These are phyloP conservation scores for Mortierella sp. DNA, from an alignment of 371 early-diverging fungal species.

Conservation along the genomic window DNA sequence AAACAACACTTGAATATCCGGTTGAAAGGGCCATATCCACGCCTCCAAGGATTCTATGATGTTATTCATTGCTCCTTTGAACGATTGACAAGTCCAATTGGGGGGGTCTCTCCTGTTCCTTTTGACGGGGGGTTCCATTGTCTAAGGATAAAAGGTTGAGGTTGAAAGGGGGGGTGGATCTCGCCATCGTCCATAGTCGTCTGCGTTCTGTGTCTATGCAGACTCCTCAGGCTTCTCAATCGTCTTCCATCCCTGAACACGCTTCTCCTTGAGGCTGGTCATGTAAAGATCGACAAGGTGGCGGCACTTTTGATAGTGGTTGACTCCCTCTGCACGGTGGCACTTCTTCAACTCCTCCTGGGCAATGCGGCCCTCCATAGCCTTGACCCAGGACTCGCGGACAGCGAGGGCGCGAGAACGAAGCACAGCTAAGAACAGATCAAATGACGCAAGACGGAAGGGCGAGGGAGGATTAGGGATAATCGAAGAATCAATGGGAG, in stretches of 20 bases:
- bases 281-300: constrained; percentile 66
- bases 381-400: constrained; percentile 87
- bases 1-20: too few species aligned
- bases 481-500: too few species aligned
- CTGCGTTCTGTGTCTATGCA: constrained; percentile 26
- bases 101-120: too few species aligned
- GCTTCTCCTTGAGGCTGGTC: constrained; percentile 47
- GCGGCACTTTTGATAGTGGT: constrained; percentile 81
- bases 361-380: constrained; percentile 84
- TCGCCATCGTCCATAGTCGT: not conserved
- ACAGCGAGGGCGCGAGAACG: constrained; percentile 81
- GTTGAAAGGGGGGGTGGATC: too few species aligned
- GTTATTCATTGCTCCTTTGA: too few species aligned
- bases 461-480: not conserved
- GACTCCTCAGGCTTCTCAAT: constrained; percentile 19
- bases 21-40: too few species aligned
- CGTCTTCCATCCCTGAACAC: constrained; percentile 53
- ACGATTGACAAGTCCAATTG: too few species aligned
- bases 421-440: constrained; percentile 64
- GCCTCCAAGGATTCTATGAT: too few species aligned
- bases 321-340: constrained; percentile 84
- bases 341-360: constrained; percentile 81
- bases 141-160: too few species aligned
- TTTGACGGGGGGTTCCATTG: too few species aligned
- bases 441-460: not conserved